Conservation (phyloP, 1,284 basidiomycete species). For the Porphyrellus sp. region DNA sequence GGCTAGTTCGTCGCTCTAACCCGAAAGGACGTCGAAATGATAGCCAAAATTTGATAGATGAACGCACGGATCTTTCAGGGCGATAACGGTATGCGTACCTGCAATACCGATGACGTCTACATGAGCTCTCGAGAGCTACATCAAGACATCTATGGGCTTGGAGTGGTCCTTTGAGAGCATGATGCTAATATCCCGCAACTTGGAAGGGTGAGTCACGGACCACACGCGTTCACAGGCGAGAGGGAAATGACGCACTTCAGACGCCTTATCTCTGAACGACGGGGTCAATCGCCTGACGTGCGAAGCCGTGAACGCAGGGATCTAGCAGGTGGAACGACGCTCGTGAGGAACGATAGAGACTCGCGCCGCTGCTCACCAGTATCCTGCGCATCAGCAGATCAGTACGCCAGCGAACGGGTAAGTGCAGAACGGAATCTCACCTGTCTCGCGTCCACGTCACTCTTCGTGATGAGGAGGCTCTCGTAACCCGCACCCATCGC, state of each 20-base stretch:
- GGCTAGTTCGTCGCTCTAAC: slow-evolving; percentile 51
- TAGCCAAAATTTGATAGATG: slow-evolving; percentile 55
- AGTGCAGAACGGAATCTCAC: slow-evolving; percentile 27
- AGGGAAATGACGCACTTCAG: slow-evolving; percentile 40
- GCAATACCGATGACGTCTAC: slow-evolving; percentile 73
- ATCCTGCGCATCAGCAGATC: slow-evolving; percentile 38
- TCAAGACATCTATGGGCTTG: slow-evolving; percentile 52
- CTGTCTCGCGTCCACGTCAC: slow-evolving; percentile 52
- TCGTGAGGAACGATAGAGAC: neutral
- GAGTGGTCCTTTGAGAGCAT: slow-evolving; percentile 28
- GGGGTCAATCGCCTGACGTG: slow-evolving; percentile 57
- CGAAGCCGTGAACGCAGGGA: slow-evolving; percentile 55
- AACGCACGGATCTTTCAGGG: neutral
- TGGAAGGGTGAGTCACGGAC: slow-evolving; percentile 1
- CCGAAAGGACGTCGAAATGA: slow-evolving; percentile 50
- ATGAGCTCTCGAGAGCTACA: slow-evolving; percentile 61
- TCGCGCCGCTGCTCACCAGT: slow-evolving; percentile 25
- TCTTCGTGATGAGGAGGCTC: slow-evolving; percentile 51
- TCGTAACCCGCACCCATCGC: slow-evolving; percentile 50
- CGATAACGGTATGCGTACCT: slow-evolving; percentile 35
- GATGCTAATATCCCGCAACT: slow-evolving; percentile 51
- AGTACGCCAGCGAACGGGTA: neutral
- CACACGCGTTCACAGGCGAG: neutral
- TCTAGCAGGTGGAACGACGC: slow-evolving; percentile 30
- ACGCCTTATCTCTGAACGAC: slow-evolving; percentile 63